Evolutionary conservation across 1,284 basidiomycete genomes (phyloP), one percentile per base, ranked within the genome.

Genomic region (Anthracocystis walkeri): DNA sequence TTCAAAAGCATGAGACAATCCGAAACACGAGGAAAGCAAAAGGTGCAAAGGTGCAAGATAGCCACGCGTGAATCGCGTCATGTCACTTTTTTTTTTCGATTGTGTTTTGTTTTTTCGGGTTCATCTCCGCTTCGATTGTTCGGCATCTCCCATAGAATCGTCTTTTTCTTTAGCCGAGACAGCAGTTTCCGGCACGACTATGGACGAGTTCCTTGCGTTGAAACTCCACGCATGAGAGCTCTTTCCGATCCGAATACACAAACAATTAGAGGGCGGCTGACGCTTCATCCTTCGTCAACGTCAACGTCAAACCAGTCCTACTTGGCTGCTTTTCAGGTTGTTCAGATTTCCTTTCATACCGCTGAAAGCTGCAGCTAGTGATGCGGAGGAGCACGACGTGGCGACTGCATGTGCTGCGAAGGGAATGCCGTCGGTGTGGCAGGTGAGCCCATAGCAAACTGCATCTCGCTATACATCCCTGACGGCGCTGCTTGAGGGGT

Each of bases 401-500:
- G 61, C 49, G 67, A 60, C 42, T 59, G 61, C 27, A 44, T 16
- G 27, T 20, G 27, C 35, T 52, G 48, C 25, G 57, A 40, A n/a
- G 23, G 7, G 14, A 54, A 35, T 21, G 46, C 42, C 10, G 51
- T 35, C 3, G 56, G 42, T 7, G 55, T 46, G 5, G 12, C 29
- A 6, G 65, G 65, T 27, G 65, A 74, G 40, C 62, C 71, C 57
- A 74, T 52, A 11, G 54, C 65, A 18, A 68, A 69, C 11, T 58
- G 70, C 65, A 73, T 64, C 25, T 73, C 70, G 29, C 29, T 27
- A 20, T 58, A 66, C 3, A 31, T 35, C 18, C 46, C 46, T 20
- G 64, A 10, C 12, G 54, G 14, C 18, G 27, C 42, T 20, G 27
- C 38, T 14, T 50, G 57, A 18, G 61, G 27, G 5, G 54, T 51